Evolutionary conservation across 1,284 basidiomycete species (phyloP), one percentile per base, ranked within the genome.

Genomic region (Ustilago nuda): DNA sequence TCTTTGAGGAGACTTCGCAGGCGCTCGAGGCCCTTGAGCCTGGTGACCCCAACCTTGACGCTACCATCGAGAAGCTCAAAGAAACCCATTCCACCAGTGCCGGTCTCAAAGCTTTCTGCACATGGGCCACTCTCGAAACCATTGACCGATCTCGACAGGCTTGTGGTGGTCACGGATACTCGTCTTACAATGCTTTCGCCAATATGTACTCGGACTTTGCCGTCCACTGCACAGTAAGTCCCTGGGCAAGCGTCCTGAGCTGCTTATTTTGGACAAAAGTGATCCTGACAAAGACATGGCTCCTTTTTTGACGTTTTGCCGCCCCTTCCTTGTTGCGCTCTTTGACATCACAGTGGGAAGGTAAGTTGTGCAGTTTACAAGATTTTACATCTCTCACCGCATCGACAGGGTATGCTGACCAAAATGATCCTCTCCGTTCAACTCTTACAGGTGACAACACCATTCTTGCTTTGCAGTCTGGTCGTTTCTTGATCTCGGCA

Each of bases 61-160:
- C 67, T 37, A 78, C 76, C 48, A 78, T 87, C 45, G 87, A 89
- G 70, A 89, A 88, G 85, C 87, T 90, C 72, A 90, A 90, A 85
- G 89, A 89, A 83, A 89, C 89, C 3, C 89, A 90, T 79, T 88
- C 89, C 1, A 89, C 89, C 4, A 89, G 88, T 33, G 89, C 89
- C 2, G 89, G 89, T 37, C 85, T 90, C 60, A 90, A 90, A 86
- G 89, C 89, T 17, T 90, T 89, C 87, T 90, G 89, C 82, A 90
- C 89, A 39, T 90, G 89, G 89, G 87, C 87, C 8, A 88, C 88
- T 54, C 86, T 90, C 56, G 88, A 89, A 71, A 88, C 88, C 19
- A 90, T 90, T 61, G 89, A 90, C 79, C 88, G 87, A 61, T 89
- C 88, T 69, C 85, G 89, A 56, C 87, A 89, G 83, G 84, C 88